Base-by-base conservation (phyloP, 108 stramenopile genomes). In the Nannochloropsis granulata region DNA sequence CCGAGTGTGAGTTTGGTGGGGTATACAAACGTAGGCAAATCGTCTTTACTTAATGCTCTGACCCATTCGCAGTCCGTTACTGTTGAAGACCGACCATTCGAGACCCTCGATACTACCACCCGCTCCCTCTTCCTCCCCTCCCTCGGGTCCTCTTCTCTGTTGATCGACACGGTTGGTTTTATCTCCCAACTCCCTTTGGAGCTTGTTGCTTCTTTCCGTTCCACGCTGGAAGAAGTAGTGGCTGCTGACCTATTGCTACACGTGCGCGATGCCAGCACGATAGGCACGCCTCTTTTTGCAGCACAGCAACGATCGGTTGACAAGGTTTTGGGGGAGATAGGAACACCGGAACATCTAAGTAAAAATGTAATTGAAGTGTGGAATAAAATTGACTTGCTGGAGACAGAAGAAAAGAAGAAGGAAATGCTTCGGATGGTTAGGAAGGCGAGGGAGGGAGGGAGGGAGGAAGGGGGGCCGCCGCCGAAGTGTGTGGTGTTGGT, bases 91-190 rank as follows among this genome's bases (percentile, higher is more conserved):
- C 95, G 95, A 80, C 84, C 96, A 24, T 98, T 98, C 90, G 97
- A 96, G 13, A 98, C 97, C 7, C 91, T 98, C 13, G 97, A 98
- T 86, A 96, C 97, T 2, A 96, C 96, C 19, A 96, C 95, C 12
- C 90, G 97, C 23, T 93, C 93, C 85, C 94, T 98, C 19, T 46
- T 45, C 84, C 87, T 97, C 19, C 96, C 96, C 0, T 95, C 95
- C 10, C 92, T 92, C 78, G 19, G 8, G 9, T 9, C 91, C 92
- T 84, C 92, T 93, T 44, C 94, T 94, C 90, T 94, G 94, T 81
- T 98, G 85, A 95, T 96, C 44, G 97, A 98, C 88, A 98, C 97
- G 13, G 97, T 98, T 13, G 97, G 97, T 0, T 98, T 98, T 86
- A 95, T 98, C 83, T 95, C 95, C 82, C 95, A 97, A 82, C 91